Evolutionary conservation across 805 yeast species (phyloP).

Genomic region (Danielia oregonensis): DNA sequence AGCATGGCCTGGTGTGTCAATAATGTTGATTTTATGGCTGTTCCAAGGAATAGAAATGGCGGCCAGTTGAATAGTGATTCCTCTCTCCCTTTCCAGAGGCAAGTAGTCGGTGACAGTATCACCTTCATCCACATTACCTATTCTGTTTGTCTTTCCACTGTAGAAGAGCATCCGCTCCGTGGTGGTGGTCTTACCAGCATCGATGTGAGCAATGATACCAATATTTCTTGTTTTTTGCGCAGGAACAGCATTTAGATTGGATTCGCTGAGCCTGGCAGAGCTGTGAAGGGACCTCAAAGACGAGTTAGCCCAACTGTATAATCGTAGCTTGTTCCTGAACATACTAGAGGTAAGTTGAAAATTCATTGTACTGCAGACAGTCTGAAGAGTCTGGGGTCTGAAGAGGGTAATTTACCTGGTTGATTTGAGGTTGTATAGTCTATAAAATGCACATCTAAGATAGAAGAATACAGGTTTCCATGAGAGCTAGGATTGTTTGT

Average conservation of each 20-base stretch:
- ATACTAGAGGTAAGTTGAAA: too few relatives aligned
- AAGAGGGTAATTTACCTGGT: too few relatives aligned
- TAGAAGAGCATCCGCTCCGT: conserved; percentile 94
- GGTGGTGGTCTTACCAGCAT: conserved; percentile 98
- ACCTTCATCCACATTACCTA: conserved; percentile 95
- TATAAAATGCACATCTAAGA: too few relatives aligned
- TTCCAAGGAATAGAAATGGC: conserved; percentile 92
- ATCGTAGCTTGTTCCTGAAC: too few relatives aligned
- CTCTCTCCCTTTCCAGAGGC: conserved; percentile 86
- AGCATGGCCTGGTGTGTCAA: conserved; percentile 98
- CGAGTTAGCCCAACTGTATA: too few relatives aligned
- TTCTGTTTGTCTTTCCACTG: conserved; percentile 71
- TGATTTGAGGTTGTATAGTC: too few relatives aligned
- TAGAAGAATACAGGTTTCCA: too few relatives aligned
- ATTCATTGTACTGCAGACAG: too few relatives aligned
- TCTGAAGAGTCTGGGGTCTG: too few relatives aligned
- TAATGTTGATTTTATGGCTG: conserved; percentile 69
- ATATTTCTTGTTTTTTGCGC: conserved; percentile 63
- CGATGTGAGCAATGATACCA: conserved; percentile 98
- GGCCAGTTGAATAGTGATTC: conserved; percentile 95
- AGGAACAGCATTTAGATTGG: conserved; percentile 23
- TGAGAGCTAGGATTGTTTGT: too few relatives aligned
- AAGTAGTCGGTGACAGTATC: conserved; percentile 93
- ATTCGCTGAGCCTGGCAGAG: neutral
- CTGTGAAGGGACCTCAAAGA: too few relatives aligned